phyloP scores from a whole-genome alignment of 768 basidiomycete species.

The Russula griseocarnosa region DNA sequence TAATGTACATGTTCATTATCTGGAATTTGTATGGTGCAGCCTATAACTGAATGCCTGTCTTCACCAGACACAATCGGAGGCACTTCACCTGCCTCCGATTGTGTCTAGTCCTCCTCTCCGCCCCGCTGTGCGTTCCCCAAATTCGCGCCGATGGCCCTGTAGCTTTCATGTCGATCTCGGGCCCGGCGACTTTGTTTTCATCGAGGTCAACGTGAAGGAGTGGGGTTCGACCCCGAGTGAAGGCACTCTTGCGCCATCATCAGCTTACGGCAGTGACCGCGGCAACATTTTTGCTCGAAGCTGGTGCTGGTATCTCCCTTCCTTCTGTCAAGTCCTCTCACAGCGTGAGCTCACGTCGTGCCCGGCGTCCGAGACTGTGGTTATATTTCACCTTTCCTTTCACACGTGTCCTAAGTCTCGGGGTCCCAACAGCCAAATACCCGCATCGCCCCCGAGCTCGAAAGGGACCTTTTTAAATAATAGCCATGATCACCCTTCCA shows the following conservation, averaged over 20 bases:
- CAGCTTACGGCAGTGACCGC: too few relatives aligned
- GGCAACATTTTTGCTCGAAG: conserved; percentile 92
- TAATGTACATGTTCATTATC: not conserved
- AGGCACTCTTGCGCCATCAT: conserved; percentile 94
- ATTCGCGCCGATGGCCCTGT: too few relatives aligned
- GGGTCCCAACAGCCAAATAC: conserved; percentile 47
- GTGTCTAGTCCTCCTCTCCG: too few relatives aligned
- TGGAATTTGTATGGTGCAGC: not conserved
- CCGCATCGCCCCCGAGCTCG: conserved; percentile 38
- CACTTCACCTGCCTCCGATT: not conserved
- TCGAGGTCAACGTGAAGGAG: conserved; percentile 99
- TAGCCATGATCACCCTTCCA: conserved; percentile 37
- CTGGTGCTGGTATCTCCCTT: conserved; percentile 59
- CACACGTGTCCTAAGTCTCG: too few relatives aligned
- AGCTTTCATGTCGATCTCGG: conserved; percentile 97
- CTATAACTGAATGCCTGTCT: not conserved
- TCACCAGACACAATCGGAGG: too few relatives aligned
- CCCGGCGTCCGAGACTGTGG: conserved; percentile 49
- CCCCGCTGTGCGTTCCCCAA: too few relatives aligned
- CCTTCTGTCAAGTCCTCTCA: conserved; percentile 42
- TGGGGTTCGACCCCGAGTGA: conserved; percentile 98
- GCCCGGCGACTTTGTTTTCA: conserved; percentile 97
- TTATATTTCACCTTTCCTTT: conserved; percentile 61
- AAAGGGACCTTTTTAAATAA: conserved; percentile 33
- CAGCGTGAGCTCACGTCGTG: conserved; percentile 50